phyloP scores from a whole-genome alignment of 257 asterid genomes.

The Scutellaria barbata region DNA sequence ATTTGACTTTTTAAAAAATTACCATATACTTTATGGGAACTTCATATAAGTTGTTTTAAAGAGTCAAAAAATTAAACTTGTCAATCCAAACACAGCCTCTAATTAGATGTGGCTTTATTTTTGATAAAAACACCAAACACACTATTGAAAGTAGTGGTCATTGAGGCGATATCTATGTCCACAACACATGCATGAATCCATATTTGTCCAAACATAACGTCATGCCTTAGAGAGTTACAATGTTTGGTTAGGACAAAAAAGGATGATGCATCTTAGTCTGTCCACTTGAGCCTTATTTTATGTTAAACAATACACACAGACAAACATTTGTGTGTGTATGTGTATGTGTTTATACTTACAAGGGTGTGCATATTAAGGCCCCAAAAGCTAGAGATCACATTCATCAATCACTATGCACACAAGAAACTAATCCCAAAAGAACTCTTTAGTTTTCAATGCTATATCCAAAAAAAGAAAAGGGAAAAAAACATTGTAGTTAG shows the following conservation, averaged over 20 bases:
- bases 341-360: constrained; percentile 1
- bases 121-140: neutral
- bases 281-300: constrained; percentile 30
- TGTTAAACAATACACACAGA: constrained; percentile 3
- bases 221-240: constrained; percentile 25
- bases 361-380: constrained; percentile 11
- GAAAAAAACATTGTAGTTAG: neutral
- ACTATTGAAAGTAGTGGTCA: constrained; percentile 7
- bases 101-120: neutral
- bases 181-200: neutral
- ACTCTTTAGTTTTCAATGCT: neutral
- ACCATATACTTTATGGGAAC: neutral
- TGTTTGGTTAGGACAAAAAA: constrained; percentile 34
- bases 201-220: constrained; percentile 28
- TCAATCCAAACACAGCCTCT: too few species aligned
- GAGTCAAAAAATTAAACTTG: neutral
- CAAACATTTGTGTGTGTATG: neutral
- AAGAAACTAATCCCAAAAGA: constrained; percentile 21
- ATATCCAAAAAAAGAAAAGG: neutral
- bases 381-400: constrained; percentile 16
- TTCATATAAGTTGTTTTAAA: neutral
- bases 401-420: constrained; percentile 10
- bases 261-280: constrained; percentile 22
- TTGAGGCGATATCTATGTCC: constrained; percentile 33
- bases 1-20: too few species aligned